A percentile compares a stretch with the other conserved stretches of the same genome.
Conservation (phyloP, 192 early-diverging fungal genomes). For the Entomortierella chlamydospora region DNA sequence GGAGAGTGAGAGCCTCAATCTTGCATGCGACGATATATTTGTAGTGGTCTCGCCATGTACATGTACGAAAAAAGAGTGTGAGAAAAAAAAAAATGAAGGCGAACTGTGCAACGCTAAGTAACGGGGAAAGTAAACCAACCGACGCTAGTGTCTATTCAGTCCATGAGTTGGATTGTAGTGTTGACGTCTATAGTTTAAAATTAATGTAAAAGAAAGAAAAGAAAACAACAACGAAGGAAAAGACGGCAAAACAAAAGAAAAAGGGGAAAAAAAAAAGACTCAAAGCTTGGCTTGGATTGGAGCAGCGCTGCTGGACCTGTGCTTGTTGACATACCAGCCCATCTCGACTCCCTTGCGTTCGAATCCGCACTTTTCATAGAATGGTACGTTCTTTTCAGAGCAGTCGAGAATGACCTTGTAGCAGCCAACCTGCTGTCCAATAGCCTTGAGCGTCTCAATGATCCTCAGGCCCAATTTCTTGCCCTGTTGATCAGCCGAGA, state of each 20-base stretch:
- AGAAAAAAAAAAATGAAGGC: not conserved
- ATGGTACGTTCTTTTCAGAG: conserved; percentile 83
- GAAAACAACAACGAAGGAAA: not conserved
- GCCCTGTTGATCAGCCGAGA: conserved; percentile 68
- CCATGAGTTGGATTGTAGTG: too few relatives aligned
- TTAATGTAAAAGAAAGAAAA: not conserved
- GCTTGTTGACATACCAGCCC: conserved; percentile 68
- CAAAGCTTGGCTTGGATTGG: conserved; percentile 27
- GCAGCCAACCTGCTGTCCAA: conserved; percentile 82
- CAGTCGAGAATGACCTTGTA: conserved; percentile 82
- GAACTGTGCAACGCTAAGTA: not conserved
- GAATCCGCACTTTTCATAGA: conserved; percentile 91
- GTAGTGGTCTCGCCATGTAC: too few relatives aligned
- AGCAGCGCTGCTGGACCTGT: not conserved
- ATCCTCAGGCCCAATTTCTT: conserved; percentile 72
- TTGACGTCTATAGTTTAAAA: not conserved
- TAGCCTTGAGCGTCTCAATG: conserved; percentile 86
- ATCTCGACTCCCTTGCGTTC: conserved; percentile 77
- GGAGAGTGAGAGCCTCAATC: too few relatives aligned
- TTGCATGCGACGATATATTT: too few relatives aligned
- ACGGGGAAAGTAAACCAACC: too few relatives aligned
- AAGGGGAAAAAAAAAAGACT: not conserved
- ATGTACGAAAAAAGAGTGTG: conserved; percentile 1
- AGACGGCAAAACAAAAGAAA: not conserved
- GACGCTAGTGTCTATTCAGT: too few relatives aligned